Base-by-base conservation (phyloP, 352 stramenopile species). In the Globisporangium irregulare region DNA sequence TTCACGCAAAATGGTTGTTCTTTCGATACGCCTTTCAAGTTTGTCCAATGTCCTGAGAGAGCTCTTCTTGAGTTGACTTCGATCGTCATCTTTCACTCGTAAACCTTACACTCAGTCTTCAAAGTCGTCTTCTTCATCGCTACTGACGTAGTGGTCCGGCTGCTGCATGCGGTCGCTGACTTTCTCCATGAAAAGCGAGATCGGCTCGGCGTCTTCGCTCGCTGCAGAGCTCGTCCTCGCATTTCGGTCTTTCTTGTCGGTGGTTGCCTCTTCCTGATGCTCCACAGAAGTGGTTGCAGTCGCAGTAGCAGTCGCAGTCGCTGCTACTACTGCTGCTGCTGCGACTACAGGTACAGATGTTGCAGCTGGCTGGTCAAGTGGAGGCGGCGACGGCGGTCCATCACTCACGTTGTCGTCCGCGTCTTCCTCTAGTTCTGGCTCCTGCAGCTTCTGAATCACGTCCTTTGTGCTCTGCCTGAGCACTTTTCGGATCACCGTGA, bases 381-480 rank as follows among this genome's bases (percentile, higher is more conserved):
- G 65, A 51, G 70, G 73, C 18, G 77, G 76, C 14, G 70, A 64
- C 22, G 74, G 78, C 15, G 82, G 72, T 9, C 82, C 80, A 66
- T 87, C 80, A 27, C 61, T 78, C 18, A 62, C 50, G 10, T 75
- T 78, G 5, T 71, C 73, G 53, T 77, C 74, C 43, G 73, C 80
- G 43, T 81, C 68, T 1, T 65, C 63, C 50, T 71, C 72, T 41
- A 70, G 66, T 10, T 72, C 70, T 4, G 62, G 41, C 41, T 81
- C 74, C 48, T 91, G 76, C 14, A 90, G 61, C 32, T 77, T 76
- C 64, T 82, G 63, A 15, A 92, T 72, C 58, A 92, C 81, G 54
- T 86, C 80, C 68, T 89, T 90, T 6, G 86, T 92, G 69, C 80
- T 92, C 18, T 90, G 82, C 63, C 92, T 91, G 41, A 94, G 72